Evolutionary conservation across 306 rosid species (phyloP).

Genomic region (Dalbergia cultrata): DNA sequence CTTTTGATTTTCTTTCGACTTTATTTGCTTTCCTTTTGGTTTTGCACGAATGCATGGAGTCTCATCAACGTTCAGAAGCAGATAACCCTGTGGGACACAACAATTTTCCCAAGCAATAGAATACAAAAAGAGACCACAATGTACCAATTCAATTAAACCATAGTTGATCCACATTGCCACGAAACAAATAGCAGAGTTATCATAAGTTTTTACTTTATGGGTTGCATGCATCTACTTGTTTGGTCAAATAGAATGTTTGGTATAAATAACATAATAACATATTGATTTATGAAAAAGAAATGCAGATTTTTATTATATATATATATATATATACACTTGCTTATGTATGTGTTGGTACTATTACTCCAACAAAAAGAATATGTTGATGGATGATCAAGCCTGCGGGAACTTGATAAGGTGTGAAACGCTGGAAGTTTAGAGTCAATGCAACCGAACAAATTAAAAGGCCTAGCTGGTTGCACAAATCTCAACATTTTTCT

Average conservation of each 20-base stretch:
- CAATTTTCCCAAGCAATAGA: constrained; percentile 44
- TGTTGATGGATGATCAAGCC: neutral
- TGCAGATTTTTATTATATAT: neutral
- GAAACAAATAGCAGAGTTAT: constrained; percentile 31
- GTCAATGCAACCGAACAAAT: neutral
- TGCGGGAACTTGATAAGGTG: neutral
- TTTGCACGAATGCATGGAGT: constrained; percentile 59
- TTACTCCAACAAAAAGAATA: neutral
- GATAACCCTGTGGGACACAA: constrained; percentile 48
- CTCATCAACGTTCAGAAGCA: constrained; percentile 34
- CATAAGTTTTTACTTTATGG: neutral
- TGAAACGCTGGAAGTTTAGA: neutral
- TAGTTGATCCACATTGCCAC: constrained; percentile 40
- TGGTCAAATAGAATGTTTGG: neutral
- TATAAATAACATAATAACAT: neutral
- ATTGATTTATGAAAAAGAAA: neutral
- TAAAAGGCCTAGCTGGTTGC: neutral
- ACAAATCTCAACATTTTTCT: neutral
- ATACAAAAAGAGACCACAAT: constrained; percentile 59
- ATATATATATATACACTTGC: too few species aligned
- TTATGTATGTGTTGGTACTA: neutral
- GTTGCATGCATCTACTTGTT: neutral
- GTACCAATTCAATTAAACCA: constrained; percentile 25
- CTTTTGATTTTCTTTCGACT: constrained; percentile 49
- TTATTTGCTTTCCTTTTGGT: constrained; percentile 53